These are phyloP conservation scores for Leptodermis oblonga DNA, from an alignment of 257 asterid species.

Conservation along the genomic window DNA sequence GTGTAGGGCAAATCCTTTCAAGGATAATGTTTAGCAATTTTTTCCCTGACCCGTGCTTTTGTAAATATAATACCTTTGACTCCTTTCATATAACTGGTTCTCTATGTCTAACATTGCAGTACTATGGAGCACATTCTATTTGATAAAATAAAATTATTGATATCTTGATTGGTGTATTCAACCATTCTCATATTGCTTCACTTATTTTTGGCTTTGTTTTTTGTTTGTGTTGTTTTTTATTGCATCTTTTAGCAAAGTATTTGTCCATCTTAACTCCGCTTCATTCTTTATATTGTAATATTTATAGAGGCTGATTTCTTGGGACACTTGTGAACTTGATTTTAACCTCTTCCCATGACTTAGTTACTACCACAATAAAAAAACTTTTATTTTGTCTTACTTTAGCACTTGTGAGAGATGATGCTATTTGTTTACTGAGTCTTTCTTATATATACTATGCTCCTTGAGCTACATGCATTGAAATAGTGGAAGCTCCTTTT, in stretches of 20 bases:
- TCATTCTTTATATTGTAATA: slow-evolving; percentile 35
- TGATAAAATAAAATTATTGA: too few species aligned
- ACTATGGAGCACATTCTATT: slow-evolving; percentile 24
- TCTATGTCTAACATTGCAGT: slow-evolving; percentile 40
- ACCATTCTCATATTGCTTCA: too few species aligned
- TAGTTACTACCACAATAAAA: too few species aligned
- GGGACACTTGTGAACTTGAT: slow-evolving; percentile 90
- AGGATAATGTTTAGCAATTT: neutral
- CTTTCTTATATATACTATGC: too few species aligned
- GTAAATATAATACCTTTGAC: neutral
- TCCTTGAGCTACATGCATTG: too few species aligned
- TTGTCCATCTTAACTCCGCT: slow-evolving; percentile 18
- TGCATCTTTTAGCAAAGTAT: neutral
- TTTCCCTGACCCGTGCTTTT: neutral
- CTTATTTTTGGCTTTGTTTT: neutral
- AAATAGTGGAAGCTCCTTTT: too few species aligned
- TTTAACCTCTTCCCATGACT: slow-evolving; percentile 83
- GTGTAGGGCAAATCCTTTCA: slow-evolving; percentile 10
- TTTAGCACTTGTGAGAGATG: too few species aligned
- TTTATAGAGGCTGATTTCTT: slow-evolving; percentile 80
- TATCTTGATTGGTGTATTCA: too few species aligned
- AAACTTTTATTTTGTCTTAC: too few species aligned
- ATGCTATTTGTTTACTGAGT: too few species aligned
- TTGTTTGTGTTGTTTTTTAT: slow-evolving; percentile 11
- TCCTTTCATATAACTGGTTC: slow-evolving; percentile 19